Conservation (phyloP, 352 stramenopile species). For the Globisporangium apiculatum region DNA sequence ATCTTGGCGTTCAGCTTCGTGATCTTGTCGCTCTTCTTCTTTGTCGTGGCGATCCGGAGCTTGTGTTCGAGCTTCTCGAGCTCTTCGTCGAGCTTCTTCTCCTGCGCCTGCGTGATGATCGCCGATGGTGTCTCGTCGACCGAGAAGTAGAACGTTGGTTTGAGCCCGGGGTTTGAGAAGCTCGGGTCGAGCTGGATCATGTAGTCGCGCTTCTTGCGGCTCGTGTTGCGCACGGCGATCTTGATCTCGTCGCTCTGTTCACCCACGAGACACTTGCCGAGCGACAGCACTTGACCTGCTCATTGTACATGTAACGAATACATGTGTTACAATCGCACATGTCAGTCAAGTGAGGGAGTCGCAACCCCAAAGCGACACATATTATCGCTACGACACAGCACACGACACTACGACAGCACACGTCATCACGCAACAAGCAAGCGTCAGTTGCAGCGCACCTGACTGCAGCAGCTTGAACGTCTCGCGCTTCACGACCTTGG, state of each 20-base stretch:
- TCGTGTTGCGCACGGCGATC: constrained; percentile 83
- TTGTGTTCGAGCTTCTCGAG: constrained; percentile 89
- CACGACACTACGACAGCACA: neutral
- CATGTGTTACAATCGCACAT: neutral
- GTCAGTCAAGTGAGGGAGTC: neutral
- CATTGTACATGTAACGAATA: neutral
- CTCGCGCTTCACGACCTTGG: constrained; percentile 84
- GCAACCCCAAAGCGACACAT: neutral
- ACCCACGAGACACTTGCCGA: constrained; percentile 78
- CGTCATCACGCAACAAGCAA: neutral
- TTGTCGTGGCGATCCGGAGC: constrained; percentile 80
- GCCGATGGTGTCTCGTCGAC: constrained; percentile 76
- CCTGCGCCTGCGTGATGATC: constrained; percentile 84
- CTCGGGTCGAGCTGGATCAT: constrained; percentile 76
- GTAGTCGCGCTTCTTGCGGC: constrained; percentile 84
- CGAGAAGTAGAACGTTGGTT: constrained; percentile 77
- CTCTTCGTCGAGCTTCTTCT: constrained; percentile 88
- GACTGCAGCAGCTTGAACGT: constrained; percentile 88
- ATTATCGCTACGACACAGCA: neutral
- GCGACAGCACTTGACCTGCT: constrained; percentile 70
- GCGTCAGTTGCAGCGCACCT: constrained; percentile 27
- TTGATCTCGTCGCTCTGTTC: constrained; percentile 84
- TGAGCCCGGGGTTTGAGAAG: constrained; percentile 58
- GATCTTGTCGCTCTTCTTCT: constrained; percentile 89
- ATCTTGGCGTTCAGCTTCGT: constrained; percentile 82